phyloP scores from a whole-genome alignment of 306 rosid species.

The Glycyrrhiza uralensis region DNA sequence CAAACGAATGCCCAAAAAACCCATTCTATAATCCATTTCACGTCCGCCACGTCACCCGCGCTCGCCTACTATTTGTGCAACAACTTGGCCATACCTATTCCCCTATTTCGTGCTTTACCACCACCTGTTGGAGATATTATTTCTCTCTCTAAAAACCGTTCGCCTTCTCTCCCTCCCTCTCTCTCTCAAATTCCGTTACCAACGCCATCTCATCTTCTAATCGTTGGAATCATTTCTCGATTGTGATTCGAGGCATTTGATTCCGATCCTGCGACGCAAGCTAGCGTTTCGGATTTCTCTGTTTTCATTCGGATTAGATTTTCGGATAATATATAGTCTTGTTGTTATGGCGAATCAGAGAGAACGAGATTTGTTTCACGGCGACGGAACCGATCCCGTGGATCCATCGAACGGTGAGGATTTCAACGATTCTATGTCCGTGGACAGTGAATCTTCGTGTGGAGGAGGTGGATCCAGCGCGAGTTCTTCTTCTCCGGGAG shows the following conservation, averaged over 20 bases:
- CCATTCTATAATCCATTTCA: conserved; percentile 30
- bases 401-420: conserved; percentile 43
- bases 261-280: conserved; percentile 10
- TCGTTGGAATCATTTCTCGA: neutral
- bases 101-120: neutral
- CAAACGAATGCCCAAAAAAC: conserved; percentile 32
- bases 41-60: conserved; percentile 52
- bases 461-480: conserved; percentile 35
- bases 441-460: conserved; percentile 28
- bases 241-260: neutral
- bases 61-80: conserved; percentile 23
- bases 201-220: neutral
- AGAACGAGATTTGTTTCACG: conserved; percentile 38
- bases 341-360: conserved; percentile 50
- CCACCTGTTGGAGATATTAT: conserved; percentile 18
- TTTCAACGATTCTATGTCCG: conserved; percentile 41
- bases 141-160: conserved; percentile 26
- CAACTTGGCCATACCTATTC: neutral
- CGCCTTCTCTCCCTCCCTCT: neutral
- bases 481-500: conserved; percentile 19
- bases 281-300: conserved; percentile 14
- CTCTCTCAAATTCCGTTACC: neutral
- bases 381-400: conserved; percentile 30
- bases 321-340: neutral
- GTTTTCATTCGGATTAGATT: neutral